phyloP scores from a whole-genome alignment of 202 grass and related monocot species.

The Digitaria exilis region DNA sequence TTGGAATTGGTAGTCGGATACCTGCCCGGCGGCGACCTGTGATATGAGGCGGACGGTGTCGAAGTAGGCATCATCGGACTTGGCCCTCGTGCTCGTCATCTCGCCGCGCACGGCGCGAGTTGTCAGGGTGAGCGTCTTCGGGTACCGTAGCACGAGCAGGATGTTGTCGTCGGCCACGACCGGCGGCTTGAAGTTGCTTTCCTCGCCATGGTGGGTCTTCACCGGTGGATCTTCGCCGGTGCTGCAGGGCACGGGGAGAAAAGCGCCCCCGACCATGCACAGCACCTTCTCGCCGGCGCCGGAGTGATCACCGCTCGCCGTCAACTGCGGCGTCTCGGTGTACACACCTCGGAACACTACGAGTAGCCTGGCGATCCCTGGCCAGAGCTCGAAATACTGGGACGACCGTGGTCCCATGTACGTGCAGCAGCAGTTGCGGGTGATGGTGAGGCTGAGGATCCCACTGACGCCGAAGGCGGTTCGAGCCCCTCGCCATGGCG shows the following conservation, averaged over 20 bases:
- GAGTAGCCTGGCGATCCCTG: constrained; percentile 44
- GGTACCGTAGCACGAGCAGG: constrained; percentile 63
- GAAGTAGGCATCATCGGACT: constrained; percentile 42
- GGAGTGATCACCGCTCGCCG: no score
- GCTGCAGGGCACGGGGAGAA: constrained; percentile 40
- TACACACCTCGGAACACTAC: constrained; percentile 63
- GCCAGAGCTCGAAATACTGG: constrained; percentile 47
- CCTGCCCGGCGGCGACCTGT: constrained; percentile 34
- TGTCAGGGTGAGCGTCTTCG: constrained; percentile 37
- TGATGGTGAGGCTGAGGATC: background rate
- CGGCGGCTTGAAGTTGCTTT: constrained; percentile 50
- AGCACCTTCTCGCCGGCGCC: constrained; percentile 52
- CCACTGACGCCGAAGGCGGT: constrained; percentile 54
- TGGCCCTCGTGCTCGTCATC: constrained; percentile 47
- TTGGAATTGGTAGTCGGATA: constrained; percentile 48
- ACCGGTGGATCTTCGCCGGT: constrained; percentile 34
- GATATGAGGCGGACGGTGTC: constrained; percentile 52
- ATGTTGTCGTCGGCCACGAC: constrained; percentile 54
- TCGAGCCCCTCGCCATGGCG: background rate
- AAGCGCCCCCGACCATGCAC: constrained; percentile 61
- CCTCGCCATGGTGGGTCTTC: constrained; percentile 17
- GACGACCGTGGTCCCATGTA: constrained; percentile 2
- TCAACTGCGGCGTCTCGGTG: no score
- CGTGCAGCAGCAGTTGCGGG: constrained; percentile 37
- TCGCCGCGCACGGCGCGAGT: constrained; percentile 55